Percentiles rank a stretch among this genome's conserved stretches.
These are phyloP conservation scores for Diplodia sapinea DNA, from an alignment of 2,329 filamentous ascomycete genomes.

Conservation along the genomic window DNA sequence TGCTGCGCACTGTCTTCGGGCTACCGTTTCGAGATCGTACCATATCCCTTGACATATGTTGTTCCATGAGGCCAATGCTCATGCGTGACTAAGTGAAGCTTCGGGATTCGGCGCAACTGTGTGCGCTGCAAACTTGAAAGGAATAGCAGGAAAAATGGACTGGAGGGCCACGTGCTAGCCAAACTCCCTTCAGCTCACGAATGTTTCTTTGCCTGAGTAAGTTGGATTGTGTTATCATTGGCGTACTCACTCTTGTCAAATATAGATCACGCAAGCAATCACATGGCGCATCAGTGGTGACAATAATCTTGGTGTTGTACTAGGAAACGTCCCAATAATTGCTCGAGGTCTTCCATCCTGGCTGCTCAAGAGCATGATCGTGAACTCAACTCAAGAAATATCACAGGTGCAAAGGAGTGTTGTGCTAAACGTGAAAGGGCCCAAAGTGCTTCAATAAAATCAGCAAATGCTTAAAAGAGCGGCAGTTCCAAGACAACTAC, in stretches of 20 bases:
- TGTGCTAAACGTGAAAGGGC: no score
- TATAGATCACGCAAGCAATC: background rate
- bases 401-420: background rate
- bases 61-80: no score
- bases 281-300: background rate
- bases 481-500: background rate
- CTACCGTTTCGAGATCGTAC: background rate
- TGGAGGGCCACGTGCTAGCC: no score
- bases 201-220: no score
- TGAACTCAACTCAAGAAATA: background rate
- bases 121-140: no score
- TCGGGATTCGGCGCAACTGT: no score
- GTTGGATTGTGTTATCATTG: no score
- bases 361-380: background rate
- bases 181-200: no score
- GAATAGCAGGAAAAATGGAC: no score
- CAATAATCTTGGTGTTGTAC: background rate
- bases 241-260: no score
- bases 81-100: no score
- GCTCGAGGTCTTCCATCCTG: background rate
- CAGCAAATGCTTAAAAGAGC: background rate
- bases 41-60: background rate
- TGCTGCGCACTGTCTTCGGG: background rate
- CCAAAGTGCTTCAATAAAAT: background rate
- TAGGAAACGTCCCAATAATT: background rate